Conservation (phyloP, 352 stramenopile species). For the Globisporangium recalcitrans region DNA sequence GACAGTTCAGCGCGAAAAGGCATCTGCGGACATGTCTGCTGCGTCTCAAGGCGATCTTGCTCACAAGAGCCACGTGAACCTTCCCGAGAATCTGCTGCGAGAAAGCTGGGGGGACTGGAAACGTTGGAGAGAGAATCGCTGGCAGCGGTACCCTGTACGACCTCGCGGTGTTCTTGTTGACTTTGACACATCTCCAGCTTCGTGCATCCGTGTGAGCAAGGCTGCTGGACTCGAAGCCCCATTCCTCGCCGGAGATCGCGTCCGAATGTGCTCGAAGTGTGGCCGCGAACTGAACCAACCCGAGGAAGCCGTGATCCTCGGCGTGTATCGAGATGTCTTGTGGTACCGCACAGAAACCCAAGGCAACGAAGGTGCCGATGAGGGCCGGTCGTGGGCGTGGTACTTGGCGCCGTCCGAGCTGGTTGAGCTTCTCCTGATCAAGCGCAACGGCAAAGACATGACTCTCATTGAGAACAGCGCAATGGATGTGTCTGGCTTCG, state of each 20-base stretch:
- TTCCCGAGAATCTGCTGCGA: conserved; percentile 54
- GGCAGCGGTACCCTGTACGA: conserved; percentile 72
- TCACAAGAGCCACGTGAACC: conserved; percentile 22
- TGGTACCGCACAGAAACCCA: conserved; percentile 96
- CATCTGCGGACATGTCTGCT: conserved; percentile 9
- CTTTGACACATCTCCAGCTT: conserved; percentile 88
- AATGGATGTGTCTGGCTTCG: conserved; percentile 51
- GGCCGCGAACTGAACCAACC: conserved; percentile 93
- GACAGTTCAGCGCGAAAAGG: conserved; percentile 34
- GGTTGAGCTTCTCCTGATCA: conserved; percentile 69
- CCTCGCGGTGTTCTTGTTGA: conserved; percentile 90
- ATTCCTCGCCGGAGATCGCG: conserved; percentile 91
- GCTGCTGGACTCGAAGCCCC: conserved; percentile 83
- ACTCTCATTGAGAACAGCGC: conserved; percentile 77
- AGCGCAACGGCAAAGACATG: conserved; percentile 82
- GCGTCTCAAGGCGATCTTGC: conserved; percentile 3
- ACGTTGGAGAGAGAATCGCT: conserved; percentile 80
- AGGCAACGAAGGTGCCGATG: conserved; percentile 92
- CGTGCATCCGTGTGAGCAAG: conserved; percentile 88
- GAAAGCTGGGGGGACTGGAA: conserved; percentile 84
- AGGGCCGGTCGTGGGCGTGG: conserved; percentile 92
- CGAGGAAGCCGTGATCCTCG: conserved; percentile 95
- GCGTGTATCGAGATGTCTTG: conserved; percentile 87
- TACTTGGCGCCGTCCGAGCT: conserved; percentile 94
- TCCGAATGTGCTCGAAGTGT: conserved; percentile 91